Evolutionary conservation across 1,284 basidiomycete genomes (phyloP), one percentile per base, ranked within the genome.

Genomic region (Sporisorium sorghi): DNA sequence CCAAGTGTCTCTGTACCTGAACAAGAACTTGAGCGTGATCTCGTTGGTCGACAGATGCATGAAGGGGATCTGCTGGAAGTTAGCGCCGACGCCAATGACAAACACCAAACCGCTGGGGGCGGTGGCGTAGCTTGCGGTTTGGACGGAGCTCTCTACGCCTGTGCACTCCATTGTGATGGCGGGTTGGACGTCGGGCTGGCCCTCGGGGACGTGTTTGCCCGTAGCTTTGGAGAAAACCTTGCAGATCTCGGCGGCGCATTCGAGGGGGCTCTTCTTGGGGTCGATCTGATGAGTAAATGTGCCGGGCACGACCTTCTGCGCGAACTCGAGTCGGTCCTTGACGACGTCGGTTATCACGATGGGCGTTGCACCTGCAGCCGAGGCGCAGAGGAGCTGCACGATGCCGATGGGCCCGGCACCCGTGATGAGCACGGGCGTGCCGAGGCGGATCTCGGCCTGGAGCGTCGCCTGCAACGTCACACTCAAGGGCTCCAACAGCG

Each of bases 81-180:
- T 66, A 3, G 67, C 86, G 12, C 88, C 88, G 8, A 88, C 88
- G 28, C 88, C 88, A 47, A 88, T 88, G 46, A 88, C 86, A 60
- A 88, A 87, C 7, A 87, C 67, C 59, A 87, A 86, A 9, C 87
- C 87, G 23, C 86, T 85, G 39, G 87, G 86, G 15, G 76, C 77
- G 54, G 87, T 85, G 11, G 86, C 85, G 85, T 87, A 77, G 3
- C 57, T 19, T 2, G 78, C 93, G n/a, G 92, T 91, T 81, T 92
- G 90, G 74, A 97, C 91, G 14, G 91, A 93, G 37, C 89, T 89
- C 85, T 96, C 93, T 26, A 94, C 92, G 17, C 94, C 94, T 52
- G 93, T 94, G 51, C 92, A 92, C 79, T 94, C 93, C 63, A 94
- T 75, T 10, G 75, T 67, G 48, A 76, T 69, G 14, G 68, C 64